Percentiles rank a stretch among this genome's conserved stretches.
Evolutionary conservation across 2,329 filamentous ascomycete genomes (phyloP).

Genomic region (Amesomyces nigricolor): DNA sequence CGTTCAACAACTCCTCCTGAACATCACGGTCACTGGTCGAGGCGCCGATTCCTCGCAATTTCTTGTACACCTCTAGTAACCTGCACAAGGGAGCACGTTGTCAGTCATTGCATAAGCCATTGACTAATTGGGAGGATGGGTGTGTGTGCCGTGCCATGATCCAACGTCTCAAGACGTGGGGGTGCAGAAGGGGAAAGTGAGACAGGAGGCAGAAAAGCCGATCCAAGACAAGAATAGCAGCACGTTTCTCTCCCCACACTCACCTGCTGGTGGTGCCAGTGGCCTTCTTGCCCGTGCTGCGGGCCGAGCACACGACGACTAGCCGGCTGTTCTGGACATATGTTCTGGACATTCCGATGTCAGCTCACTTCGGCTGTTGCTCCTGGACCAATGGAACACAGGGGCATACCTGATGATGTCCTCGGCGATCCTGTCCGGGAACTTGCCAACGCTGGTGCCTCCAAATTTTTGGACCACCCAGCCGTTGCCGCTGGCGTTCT

Average conservation of each 20-base stretch:
- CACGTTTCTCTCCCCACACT: slow-evolving; percentile 35
- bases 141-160: not conserved
- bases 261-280: slow-evolving; percentile 94
- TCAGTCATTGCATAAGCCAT: slow-evolving; percentile 18
- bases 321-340: slow-evolving; percentile 65
- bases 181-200: slow-evolving; percentile 1
- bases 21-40: slow-evolving; percentile 48
- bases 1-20: slow-evolving; percentile 49
- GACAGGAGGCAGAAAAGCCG: not conserved
- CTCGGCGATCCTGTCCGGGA: slow-evolving; percentile 67
- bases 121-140: slow-evolving; percentile 18
- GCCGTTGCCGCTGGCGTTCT: slow-evolving; percentile 36
- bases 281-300: slow-evolving; percentile 89
- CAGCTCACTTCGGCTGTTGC: not conserved
- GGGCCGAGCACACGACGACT: slow-evolving; percentile 90
- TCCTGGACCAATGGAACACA: not conserved
- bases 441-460: slow-evolving; percentile 93
- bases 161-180: slow-evolving; percentile 10
- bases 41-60: slow-evolving; percentile 49
- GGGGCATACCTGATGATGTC: slow-evolving; percentile 58
- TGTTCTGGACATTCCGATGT: slow-evolving; percentile 37
- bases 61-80: slow-evolving; percentile 54
- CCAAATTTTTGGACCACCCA: slow-evolving; percentile 96
- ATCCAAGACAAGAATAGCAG: not conserved
- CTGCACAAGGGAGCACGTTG: slow-evolving; percentile 31